A percentile compares a stretch with the other conserved stretches of the same genome.
Conservation (phyloP, 192 early-diverging fungal species). For the Gaertneriomyces sp. region DNA sequence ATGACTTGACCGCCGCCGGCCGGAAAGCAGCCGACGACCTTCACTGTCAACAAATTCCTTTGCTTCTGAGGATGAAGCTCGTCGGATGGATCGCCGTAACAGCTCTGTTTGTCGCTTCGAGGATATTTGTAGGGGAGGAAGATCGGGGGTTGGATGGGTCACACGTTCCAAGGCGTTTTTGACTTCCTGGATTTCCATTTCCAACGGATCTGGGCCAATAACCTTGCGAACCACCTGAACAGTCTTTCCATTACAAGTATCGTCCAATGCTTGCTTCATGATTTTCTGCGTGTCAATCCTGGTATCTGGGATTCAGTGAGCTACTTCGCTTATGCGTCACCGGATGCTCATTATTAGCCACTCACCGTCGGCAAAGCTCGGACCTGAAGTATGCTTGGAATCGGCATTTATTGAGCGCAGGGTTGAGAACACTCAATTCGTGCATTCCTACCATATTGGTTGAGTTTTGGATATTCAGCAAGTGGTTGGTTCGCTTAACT, state of each 20-base stretch:
- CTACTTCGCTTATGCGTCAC: background rate
- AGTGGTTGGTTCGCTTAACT: background rate
- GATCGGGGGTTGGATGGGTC: slow-evolving; percentile 34
- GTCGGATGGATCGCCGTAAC: slow-evolving; percentile 18
- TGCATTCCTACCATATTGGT: slow-evolving; percentile 4
- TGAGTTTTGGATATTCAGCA: too few species aligned
- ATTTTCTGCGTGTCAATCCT: slow-evolving; percentile 40
- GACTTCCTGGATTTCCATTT: slow-evolving; percentile 41
- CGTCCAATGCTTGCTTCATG: slow-evolving; percentile 27
- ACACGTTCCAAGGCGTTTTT: slow-evolving; percentile 39
- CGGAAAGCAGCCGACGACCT: background rate
- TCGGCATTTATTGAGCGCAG: slow-evolving; percentile 27
- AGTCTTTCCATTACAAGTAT: slow-evolving; percentile 32
- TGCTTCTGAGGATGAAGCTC: background rate
- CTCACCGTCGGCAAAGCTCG: slow-evolving; percentile 38
- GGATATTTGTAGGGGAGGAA: slow-evolving; percentile 29
- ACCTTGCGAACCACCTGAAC: slow-evolving; percentile 14
- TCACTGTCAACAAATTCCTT: background rate
- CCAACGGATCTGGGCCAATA: slow-evolving; percentile 27
- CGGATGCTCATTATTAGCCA: background rate
- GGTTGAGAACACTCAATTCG: slow-evolving; percentile 16
- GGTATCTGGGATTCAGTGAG: background rate
- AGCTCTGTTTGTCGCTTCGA: slow-evolving; percentile 23
- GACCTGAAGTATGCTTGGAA: slow-evolving; percentile 38
- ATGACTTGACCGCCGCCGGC: background rate